Evolutionary conservation across 2,329 filamentous ascomycete species (phyloP).

Genomic region (Hymenoscyphus fructigenus): DNA sequence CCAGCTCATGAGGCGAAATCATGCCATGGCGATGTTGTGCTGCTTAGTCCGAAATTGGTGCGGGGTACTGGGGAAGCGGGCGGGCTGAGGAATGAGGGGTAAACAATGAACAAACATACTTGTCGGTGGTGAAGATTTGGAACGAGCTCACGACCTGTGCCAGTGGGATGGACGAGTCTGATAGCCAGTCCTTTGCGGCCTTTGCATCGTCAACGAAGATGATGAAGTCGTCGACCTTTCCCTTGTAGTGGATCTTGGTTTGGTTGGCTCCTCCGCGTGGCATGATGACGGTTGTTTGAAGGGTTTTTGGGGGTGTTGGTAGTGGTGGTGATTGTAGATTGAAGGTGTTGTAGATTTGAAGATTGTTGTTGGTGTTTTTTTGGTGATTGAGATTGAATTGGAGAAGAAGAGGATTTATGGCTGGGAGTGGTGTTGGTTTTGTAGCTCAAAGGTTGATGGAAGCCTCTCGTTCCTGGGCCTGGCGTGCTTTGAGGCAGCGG

Average conservation of each 20-base stretch:
- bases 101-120: constrained; percentile 59
- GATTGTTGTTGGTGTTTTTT: constrained; percentile 11
- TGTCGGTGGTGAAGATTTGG: constrained; percentile 87
- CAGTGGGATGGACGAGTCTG: constrained; percentile 74
- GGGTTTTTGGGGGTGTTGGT: constrained; percentile 8
- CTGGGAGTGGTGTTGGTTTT: constrained; percentile 32
- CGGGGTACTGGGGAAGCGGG: constrained; percentile 14
- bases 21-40: neutral
- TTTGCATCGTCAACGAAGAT: constrained; percentile 62
- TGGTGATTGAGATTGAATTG: constrained; percentile 16
- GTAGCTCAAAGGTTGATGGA: constrained; percentile 28
- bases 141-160: constrained; percentile 83
- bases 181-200: constrained; percentile 76
- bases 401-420: constrained; percentile 5
- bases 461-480: constrained; percentile 30
- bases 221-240: constrained; percentile 65
- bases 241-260: constrained; percentile 70
- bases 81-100: constrained; percentile 1
- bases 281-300: constrained; percentile 41
- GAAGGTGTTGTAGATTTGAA: constrained; percentile 10
- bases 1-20: neutral
- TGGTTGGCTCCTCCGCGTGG: constrained; percentile 55
- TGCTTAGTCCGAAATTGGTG: neutral
- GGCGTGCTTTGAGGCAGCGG: constrained; percentile 13
- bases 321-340: constrained; percentile 10